phyloP scores from a whole-genome alignment of 2,329 filamentous ascomycete species.

The Sphaerulina populicola region DNA sequence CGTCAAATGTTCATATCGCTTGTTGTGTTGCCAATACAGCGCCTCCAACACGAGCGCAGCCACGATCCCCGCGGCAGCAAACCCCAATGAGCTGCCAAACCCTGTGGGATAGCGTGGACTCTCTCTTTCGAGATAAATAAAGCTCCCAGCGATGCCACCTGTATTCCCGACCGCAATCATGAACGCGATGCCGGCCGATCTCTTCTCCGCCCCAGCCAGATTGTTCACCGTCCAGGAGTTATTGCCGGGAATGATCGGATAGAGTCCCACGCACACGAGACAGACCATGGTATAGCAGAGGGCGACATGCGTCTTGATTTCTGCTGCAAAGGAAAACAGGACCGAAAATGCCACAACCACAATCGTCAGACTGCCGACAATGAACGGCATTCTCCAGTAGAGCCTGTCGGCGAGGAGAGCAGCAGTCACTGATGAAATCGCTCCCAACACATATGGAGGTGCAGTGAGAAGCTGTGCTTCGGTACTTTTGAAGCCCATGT shows the following conservation, averaged over 20 bases:
- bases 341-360: slow-evolving; percentile 28
- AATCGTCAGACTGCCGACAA: slow-evolving; percentile 23
- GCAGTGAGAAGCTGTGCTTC: slow-evolving; percentile 25
- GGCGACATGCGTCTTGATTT: slow-evolving; percentile 13
- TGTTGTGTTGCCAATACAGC: slow-evolving; percentile 32
- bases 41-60: slow-evolving; percentile 27
- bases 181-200: slow-evolving; percentile 37
- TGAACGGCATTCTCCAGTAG: slow-evolving; percentile 30
- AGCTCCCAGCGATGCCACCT: slow-evolving; percentile 13
- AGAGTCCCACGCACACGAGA: slow-evolving; percentile 27
- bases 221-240: slow-evolving; percentile 31
- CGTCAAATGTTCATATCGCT: slow-evolving; percentile 29
- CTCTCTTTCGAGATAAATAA: slow-evolving; percentile 33
- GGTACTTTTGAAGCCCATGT: slow-evolving; percentile 22
- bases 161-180: slow-evolving; percentile 34
- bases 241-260: slow-evolving; percentile 27
- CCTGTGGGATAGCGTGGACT: slow-evolving; percentile 34
- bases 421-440: slow-evolving; percentile 27
- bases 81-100: slow-evolving; percentile 31
- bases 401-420: slow-evolving; percentile 29
- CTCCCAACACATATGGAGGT: slow-evolving; percentile 28
- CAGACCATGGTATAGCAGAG: slow-evolving; percentile 27
- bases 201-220: slow-evolving; percentile 29
- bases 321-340: slow-evolving; percentile 22
- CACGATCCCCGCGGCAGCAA: slow-evolving; percentile 21